Evolutionary conservation across 306 rosid genomes (phyloP), one percentile per base, ranked within the genome.

Genomic region (Quercus agrifolia): DNA sequence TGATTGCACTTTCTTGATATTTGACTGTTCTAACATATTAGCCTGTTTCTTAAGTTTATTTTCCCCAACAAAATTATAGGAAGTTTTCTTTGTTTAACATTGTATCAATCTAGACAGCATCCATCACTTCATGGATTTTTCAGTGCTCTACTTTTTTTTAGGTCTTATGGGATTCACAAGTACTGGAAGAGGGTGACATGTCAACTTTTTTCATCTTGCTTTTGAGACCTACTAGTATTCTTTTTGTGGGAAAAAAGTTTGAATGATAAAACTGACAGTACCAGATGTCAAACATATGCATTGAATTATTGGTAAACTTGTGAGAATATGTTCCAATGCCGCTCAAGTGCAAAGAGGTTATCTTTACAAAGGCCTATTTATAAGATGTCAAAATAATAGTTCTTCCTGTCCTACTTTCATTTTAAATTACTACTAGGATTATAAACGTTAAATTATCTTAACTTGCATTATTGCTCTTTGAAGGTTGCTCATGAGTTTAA

Each of bases 401-500:
- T 67, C 72, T 49, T 67, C 27, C 51, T 13, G 68, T 72, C 56
- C 64, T 28, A 13, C 55, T 67, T 71, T 51, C 27, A 17, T 75
- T 17, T 75, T 75, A 31, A 62, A 83, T 71, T 81, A 21, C 77
- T 75, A 62, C 57, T 35, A 33, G 49, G 81, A 71, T 67, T 58
- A 62, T 79, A 78, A 80, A 56, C 46, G 56, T 67, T 71, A 54
- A 66, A 74, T 74, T 83, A 59, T 35, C 59, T 66, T 77, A 81
- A 35, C 33, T 84, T 56, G 75, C 76, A 73, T 81, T 71, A 35
- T 70, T 69, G 62, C 71, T 88, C 41, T 82, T 81, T 81, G 76
- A 87, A 95, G 99, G 98, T 87, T 81, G 97, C 99, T 63, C 75
- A n/a, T 70, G 85, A 88, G 81, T 92, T 95, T 90, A 80, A 64